Percentiles rank a stretch among this genome's conserved stretches.
These are phyloP conservation scores for Helichrysum umbraculigerum DNA, from an alignment of 129 eudicot species.

Conservation along the genomic window DNA sequence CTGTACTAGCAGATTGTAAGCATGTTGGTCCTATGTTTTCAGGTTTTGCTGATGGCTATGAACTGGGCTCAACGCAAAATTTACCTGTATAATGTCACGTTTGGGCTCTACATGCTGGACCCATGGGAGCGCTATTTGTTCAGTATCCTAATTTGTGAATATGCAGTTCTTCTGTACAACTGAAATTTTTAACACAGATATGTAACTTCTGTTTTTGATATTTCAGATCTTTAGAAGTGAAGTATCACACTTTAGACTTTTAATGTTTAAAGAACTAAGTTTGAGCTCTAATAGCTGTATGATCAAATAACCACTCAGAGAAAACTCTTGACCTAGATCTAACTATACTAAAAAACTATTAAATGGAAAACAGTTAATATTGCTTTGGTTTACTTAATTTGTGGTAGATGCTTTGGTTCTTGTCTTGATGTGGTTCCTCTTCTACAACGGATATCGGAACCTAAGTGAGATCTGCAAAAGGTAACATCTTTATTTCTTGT, in stretches of 20 bases:
- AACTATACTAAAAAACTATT: not conserved
- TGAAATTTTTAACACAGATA: not conserved
- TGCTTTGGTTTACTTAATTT: conserved; percentile 32
- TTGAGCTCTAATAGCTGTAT: not conserved
- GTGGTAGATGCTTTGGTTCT: conserved; percentile 55
- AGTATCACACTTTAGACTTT: not conserved
- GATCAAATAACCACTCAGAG: not conserved
- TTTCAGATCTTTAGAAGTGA: not conserved
- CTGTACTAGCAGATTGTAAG: not conserved
- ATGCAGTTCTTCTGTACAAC: not conserved
- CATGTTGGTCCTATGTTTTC: conserved; percentile 8
- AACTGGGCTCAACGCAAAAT: conserved; percentile 89
- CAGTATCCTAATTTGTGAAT: conserved; percentile 68
- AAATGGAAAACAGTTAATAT: not conserved
- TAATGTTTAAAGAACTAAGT: not conserved
- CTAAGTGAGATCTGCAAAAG: conserved; percentile 49
- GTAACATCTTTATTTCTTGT: conserved; percentile 33
- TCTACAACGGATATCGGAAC: conserved; percentile 54
- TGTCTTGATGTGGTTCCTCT: conserved; percentile 74
- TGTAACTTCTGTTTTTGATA: not conserved
- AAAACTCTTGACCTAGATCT: not conserved
- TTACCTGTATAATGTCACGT: conserved; percentile 81
- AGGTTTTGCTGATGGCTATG: conserved; percentile 44
- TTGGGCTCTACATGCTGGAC: conserved; percentile 93
- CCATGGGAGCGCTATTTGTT: conserved; percentile 96